A percentile compares a stretch with the other conserved stretches of the same genome.
phyloP scores from a whole-genome alignment of 129 eudicot genomes.

The Gnaphalium uliginosum region DNA sequence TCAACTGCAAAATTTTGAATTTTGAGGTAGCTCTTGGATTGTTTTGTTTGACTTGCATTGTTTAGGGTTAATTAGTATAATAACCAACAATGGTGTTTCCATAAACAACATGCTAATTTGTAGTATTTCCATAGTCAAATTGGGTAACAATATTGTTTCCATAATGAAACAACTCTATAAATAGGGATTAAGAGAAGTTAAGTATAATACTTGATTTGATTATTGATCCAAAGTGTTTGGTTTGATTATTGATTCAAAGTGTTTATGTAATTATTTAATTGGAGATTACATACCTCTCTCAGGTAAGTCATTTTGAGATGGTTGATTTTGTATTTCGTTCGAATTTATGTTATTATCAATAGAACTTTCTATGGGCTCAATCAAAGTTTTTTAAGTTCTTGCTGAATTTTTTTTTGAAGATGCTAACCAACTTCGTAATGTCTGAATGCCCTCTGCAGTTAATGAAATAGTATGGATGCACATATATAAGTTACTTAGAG shows the following conservation, averaged over 20 bases:
- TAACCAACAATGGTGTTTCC: not conserved
- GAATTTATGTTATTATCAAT: not conserved
- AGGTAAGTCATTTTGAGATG: slow-evolving; percentile 3
- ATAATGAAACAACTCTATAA: not conserved
- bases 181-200: not conserved
- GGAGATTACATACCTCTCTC: not conserved
- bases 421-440: slow-evolving; percentile 15
- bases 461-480: slow-evolving; percentile 24
- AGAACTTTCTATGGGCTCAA: not conserved
- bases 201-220: not conserved
- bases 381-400: not conserved
- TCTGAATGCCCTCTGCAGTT: slow-evolving; percentile 23
- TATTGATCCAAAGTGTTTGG: not conserved
- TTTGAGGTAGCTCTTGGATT: not conserved
- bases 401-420: not conserved
- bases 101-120: not conserved
- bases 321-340: not conserved
- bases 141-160: not conserved
- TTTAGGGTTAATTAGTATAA: not conserved
- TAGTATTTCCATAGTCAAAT: not conserved
- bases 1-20: not conserved
- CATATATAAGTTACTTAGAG: slow-evolving; percentile 24
- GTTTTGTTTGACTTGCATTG: not conserved
- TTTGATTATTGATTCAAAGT: not conserved
- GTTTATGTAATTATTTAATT: not conserved